Evolutionary conservation across 2,329 filamentous ascomycete genomes (phyloP).

Genomic region (Penicillium sp.): DNA sequence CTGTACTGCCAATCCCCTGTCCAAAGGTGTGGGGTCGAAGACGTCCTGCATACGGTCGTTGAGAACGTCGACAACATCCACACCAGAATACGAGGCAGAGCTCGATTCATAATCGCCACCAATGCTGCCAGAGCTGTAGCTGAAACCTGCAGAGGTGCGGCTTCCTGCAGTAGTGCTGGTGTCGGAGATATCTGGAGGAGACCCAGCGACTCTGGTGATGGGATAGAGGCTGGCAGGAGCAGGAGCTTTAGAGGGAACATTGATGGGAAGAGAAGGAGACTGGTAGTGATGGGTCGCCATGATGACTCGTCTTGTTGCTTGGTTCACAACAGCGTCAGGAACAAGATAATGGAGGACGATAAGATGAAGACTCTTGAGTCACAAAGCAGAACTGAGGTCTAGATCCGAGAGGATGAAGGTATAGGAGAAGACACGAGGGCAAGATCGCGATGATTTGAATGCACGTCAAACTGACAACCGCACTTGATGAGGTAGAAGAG

Average conservation of each 20-base stretch:
- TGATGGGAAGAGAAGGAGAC: conserved; percentile 44
- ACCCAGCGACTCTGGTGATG: conserved; percentile 65
- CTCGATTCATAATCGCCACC: conserved; percentile 62
- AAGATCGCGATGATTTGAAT: too few species aligned
- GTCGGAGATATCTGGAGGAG: conserved; percentile 56
- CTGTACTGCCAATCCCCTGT: conserved; percentile 64
- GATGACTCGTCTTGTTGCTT: too few species aligned
- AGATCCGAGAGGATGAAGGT: not conserved
- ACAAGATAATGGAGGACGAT: conserved; percentile 6
- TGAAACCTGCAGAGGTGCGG: conserved; percentile 46
- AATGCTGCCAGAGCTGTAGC: conserved; percentile 49
- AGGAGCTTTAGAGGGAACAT: conserved; percentile 54
- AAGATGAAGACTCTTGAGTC: too few species aligned
- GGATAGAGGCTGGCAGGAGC: conserved; percentile 54
- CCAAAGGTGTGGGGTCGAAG: conserved; percentile 68
- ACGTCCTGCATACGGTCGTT: conserved; percentile 74
- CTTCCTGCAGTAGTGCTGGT: conserved; percentile 49
- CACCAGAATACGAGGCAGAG: conserved; percentile 56
- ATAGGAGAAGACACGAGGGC: too few species aligned
- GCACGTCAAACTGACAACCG: too few species aligned
- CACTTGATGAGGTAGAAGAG: too few species aligned
- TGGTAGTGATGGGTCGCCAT: conserved; percentile 56
- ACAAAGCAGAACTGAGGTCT: too few species aligned
- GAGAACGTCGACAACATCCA: conserved; percentile 89
- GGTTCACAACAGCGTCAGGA: conserved; percentile 2